phyloP scores from a whole-genome alignment of 257 asterid genomes.

The Scutellaria baicalensis region DNA sequence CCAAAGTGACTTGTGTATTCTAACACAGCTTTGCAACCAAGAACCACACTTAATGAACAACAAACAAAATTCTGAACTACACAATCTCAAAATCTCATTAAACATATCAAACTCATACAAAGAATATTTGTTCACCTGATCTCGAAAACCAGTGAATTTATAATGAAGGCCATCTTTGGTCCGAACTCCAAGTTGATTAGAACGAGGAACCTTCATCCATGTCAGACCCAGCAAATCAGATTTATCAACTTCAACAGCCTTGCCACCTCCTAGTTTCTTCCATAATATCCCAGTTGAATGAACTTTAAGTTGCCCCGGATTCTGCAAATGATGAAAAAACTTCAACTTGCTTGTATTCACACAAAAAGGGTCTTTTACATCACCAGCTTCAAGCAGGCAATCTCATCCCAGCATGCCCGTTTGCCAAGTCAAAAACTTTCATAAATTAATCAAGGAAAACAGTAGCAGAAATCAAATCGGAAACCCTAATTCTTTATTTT shows the following conservation, averaged over 20 bases:
- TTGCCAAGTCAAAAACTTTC: background rate
- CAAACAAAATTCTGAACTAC: background rate
- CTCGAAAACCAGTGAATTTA: constrained; percentile 90
- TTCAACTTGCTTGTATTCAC: background rate
- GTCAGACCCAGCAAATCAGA: constrained; percentile 61
- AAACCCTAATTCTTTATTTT: background rate
- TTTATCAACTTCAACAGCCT: constrained; percentile 86
- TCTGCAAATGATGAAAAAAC: constrained; percentile 36
- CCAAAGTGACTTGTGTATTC: background rate
- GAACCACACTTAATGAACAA: background rate
- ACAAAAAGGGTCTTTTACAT: background rate
- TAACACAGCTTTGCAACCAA: background rate
- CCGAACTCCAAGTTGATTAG: constrained; percentile 86
- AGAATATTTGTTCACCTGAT: constrained; percentile 45
- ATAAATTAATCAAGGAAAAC: background rate
- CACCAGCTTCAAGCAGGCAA: background rate
- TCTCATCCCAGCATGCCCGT: background rate
- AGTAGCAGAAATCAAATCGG: background rate
- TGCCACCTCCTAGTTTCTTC: constrained; percentile 98
- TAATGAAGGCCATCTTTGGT: constrained; percentile 82
- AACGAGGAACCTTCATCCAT: constrained; percentile 95
- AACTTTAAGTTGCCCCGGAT: constrained; percentile 82
- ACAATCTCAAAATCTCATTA: background rate
- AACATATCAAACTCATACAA: background rate
- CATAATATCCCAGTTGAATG: constrained; percentile 77